These are phyloP conservation scores for Penicillium occitanis DNA, from an alignment of 2,329 filamentous ascomycete genomes.

Conservation along the genomic window DNA sequence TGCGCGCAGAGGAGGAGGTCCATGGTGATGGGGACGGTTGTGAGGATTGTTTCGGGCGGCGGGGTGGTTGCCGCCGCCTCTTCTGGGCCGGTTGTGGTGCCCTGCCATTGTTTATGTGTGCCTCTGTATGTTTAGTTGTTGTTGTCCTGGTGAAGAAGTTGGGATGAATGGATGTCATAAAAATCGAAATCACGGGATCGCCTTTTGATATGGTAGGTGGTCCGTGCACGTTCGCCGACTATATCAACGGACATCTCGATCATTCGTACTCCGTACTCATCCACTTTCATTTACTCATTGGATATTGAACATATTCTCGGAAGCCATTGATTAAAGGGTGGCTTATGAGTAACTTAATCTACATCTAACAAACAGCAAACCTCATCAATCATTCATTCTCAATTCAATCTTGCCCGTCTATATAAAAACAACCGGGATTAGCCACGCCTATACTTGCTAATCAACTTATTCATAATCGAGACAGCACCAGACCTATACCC, in stretches of 20 bases:
- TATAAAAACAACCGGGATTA: too few relatives aligned
- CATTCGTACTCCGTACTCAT: neutral
- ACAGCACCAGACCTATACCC: constrained; percentile 75
- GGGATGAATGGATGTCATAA: constrained; percentile 1
- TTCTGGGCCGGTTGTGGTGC: constrained; percentile 17
- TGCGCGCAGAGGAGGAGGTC: constrained; percentile 9
- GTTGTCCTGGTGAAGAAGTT: neutral
- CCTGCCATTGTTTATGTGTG: constrained; percentile 14
- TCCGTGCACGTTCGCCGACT: neutral
- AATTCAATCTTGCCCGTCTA: too few relatives aligned
- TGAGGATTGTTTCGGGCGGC: constrained; percentile 17
- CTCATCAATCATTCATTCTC: too few relatives aligned
- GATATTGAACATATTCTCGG: neutral
- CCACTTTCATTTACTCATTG: neutral
- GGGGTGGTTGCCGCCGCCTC: constrained; percentile 9
- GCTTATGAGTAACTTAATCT: too few relatives aligned
- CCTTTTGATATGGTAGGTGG: neutral
- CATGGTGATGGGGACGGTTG: constrained; percentile 10
- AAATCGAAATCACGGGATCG: constrained; percentile 4
- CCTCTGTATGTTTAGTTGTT: neutral
- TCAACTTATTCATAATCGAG: constrained; percentile 72
- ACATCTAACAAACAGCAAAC: too few relatives aligned
- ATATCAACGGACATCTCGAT: neutral
- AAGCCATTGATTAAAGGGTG: too few relatives aligned
- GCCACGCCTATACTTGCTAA: constrained; percentile 64